A percentile compares a stretch with the other conserved stretches of the same genome.
phyloP scores from a whole-genome alignment of 176 grass and related monocot species.

The Microstegium vimineum region DNA sequence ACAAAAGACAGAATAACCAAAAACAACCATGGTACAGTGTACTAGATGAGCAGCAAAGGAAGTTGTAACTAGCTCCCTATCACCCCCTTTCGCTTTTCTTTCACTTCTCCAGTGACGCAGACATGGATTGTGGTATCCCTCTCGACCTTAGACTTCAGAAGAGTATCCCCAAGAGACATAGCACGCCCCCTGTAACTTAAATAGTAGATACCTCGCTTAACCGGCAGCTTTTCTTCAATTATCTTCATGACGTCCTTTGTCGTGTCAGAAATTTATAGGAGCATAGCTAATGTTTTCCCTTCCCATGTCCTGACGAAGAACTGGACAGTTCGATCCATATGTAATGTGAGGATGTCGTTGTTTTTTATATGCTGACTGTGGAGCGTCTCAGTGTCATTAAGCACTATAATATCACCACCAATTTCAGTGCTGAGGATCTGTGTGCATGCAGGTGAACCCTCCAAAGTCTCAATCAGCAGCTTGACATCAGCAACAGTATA shows the following conservation, averaged over 20 bases:
- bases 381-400: not conserved
- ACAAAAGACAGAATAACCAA: not conserved
- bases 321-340: not conserved
- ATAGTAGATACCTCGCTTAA: not conserved
- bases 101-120: not conserved
- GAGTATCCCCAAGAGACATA: not conserved
- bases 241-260: not conserved
- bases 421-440: not conserved
- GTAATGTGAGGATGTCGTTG: not conserved
- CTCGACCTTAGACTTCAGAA: not conserved
- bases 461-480: slow-evolving; percentile 18
- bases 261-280: not conserved
- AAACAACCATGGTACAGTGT: too few species aligned
- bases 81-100: not conserved
- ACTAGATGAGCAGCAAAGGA: not conserved
- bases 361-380: not conserved
- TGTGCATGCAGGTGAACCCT: not conserved
- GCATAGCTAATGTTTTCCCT: slow-evolving; percentile 21
- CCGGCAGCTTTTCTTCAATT: not conserved
- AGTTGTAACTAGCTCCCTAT: not conserved
- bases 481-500: slow-evolving; percentile 37
- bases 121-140: not conserved
- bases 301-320: slow-evolving; percentile 26
- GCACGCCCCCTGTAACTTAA: slow-evolving; percentile 15
- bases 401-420: not conserved